These are phyloP conservation scores for Mercurialis annua DNA, from an alignment of 345 rosid species.

Conservation along the genomic window DNA sequence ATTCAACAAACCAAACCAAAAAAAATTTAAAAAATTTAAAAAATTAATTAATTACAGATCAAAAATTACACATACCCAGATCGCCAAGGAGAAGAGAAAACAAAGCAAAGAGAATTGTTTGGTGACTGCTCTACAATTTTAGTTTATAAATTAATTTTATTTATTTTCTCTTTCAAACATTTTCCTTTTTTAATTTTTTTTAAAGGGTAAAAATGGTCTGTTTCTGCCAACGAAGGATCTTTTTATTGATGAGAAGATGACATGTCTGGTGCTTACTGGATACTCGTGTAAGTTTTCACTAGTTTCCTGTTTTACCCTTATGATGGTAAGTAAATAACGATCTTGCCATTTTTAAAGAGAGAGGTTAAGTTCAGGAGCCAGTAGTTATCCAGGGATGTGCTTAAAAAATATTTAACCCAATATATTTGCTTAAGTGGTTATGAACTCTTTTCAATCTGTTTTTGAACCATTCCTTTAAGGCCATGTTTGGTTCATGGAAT, in stretches of 20 bases:
- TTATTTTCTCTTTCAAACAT: neutral
- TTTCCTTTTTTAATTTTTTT: neutral
- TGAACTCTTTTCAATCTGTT: no score
- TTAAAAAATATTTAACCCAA: no score
- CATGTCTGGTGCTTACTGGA: constrained; percentile 18
- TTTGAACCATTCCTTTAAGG: no score
- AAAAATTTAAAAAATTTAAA: neutral
- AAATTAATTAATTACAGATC: neutral
- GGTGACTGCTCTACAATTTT: neutral
- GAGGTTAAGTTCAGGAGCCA: constrained; percentile 2
- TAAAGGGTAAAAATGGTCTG: constrained; percentile 13
- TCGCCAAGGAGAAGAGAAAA: constrained; percentile 26
- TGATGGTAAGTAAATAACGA: neutral
- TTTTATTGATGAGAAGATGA: constrained; percentile 22
- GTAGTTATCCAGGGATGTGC: neutral
- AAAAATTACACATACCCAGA: constrained; percentile 34
- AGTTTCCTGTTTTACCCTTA: constrained; percentile 16
- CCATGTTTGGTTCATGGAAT: no score
- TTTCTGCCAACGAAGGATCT: constrained; percentile 30
- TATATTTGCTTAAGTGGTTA: no score
- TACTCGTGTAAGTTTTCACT: neutral
- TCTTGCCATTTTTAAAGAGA: constrained; percentile 5
- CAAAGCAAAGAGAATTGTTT: neutral
- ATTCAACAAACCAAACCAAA: constrained; percentile 1
- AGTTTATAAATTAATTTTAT: neutral